Evolutionary conservation across 2,329 filamentous ascomycete species (phyloP).

Genomic region (Endoconidiophora polonica): DNA sequence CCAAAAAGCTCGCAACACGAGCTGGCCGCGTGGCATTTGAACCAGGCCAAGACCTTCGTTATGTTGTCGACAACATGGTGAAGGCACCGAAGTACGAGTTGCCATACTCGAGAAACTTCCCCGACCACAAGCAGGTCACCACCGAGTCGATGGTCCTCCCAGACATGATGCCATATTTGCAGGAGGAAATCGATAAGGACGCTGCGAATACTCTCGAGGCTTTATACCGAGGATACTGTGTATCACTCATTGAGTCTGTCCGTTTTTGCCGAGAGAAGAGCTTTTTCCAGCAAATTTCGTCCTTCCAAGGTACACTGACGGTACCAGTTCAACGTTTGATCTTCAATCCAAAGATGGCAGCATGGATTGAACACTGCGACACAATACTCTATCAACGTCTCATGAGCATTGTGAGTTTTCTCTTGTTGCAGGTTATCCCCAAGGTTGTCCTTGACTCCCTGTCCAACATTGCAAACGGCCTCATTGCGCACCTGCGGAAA

Average conservation of each 20-base stretch:
- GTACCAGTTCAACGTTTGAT: constrained; percentile 93
- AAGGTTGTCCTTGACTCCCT: constrained; percentile 75
- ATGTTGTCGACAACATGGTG: constrained; percentile 31
- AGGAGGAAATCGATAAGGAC: constrained; percentile 66
- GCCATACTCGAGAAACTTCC: constrained; percentile 36
- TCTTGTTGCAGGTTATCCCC: constrained; percentile 82
- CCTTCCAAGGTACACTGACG: constrained; percentile 89
- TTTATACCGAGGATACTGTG: constrained; percentile 86
- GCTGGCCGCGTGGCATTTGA: constrained; percentile 8
- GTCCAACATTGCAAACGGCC: constrained; percentile 64
- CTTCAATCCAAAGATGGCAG: constrained; percentile 59
- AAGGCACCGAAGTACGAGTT: constrained; percentile 43
- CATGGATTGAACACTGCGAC: constrained; percentile 93
- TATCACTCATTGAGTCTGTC: constrained; percentile 86
- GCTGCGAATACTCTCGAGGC: constrained; percentile 73
- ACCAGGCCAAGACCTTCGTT: constrained; percentile 10
- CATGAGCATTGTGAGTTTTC: constrained; percentile 76
- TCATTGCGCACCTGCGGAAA: constrained; percentile 67
- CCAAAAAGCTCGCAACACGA: background rate
- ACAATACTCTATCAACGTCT: constrained; percentile 94
- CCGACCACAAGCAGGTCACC: constrained; percentile 28
- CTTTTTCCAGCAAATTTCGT: constrained; percentile 86
- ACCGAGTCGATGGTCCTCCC: constrained; percentile 65
- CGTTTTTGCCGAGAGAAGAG: constrained; percentile 94
- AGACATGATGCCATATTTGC: constrained; percentile 68